Evolutionary conservation across 352 stramenopile species (phyloP).

Genomic region (Saprolegnia diclina): DNA sequence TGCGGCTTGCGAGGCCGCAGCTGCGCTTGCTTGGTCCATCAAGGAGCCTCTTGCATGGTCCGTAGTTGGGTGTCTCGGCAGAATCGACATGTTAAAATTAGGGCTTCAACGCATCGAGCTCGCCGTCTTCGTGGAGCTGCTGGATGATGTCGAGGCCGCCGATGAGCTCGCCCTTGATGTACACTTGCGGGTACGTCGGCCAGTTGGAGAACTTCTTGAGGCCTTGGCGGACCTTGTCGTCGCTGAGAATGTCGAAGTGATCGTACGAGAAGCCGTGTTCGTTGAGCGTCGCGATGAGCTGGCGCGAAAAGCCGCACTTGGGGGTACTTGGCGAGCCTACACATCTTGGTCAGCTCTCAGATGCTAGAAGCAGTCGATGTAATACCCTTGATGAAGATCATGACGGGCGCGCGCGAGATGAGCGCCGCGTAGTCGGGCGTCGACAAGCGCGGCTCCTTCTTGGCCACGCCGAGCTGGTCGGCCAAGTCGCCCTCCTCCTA

Average conservation of each 20-base stretch:
- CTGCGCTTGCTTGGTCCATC: too few relatives aligned
- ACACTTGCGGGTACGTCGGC: slow-evolving; percentile 98
- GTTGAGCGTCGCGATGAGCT: slow-evolving; percentile 93
- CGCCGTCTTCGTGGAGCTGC: slow-evolving; percentile 89
- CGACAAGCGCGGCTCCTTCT: slow-evolving; percentile 71
- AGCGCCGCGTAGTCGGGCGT: slow-evolving; percentile 77
- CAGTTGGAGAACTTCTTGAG: slow-evolving; percentile 98
- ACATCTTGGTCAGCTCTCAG: too few relatives aligned
- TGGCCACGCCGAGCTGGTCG: slow-evolving; percentile 84
- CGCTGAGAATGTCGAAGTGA: slow-evolving; percentile 95
- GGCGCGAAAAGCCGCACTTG: slow-evolving; percentile 93
- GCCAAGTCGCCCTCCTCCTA: slow-evolving; percentile 83
- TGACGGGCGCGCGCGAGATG: slow-evolving; percentile 86
- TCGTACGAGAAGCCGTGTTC: slow-evolving; percentile 88
- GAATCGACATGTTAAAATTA: neutral
- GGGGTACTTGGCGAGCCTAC: slow-evolving; percentile 74
- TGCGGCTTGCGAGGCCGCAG: too few relatives aligned
- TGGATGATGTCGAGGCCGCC: slow-evolving; percentile 97
- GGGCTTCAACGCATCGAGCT: slow-evolving; percentile 73
- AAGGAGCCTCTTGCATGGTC: too few relatives aligned
- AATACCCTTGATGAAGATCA: slow-evolving; percentile 99
- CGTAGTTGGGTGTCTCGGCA: too few relatives aligned
- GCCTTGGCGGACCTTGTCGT: slow-evolving; percentile 94
- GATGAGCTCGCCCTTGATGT: slow-evolving; percentile 96
- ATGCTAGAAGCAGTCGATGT: neutral